A percentile compares a stretch with the other conserved stretches of the same genome.
Evolutionary conservation across 768 basidiomycete genomes (phyloP).

Genomic region (Lactifluus echinatus): DNA sequence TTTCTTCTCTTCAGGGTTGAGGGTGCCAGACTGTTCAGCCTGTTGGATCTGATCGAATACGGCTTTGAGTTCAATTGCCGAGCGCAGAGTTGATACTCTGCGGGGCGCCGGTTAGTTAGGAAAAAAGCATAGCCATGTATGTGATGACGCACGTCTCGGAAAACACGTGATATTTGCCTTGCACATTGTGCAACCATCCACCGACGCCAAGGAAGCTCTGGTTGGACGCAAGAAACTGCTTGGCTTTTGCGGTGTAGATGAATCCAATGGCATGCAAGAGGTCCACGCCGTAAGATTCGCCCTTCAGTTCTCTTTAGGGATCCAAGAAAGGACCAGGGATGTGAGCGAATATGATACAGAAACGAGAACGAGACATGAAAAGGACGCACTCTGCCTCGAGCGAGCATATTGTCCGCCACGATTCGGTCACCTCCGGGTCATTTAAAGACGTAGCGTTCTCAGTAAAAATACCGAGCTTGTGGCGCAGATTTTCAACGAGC

Average conservation of each 20-base stretch:
- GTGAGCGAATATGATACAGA: neutral
- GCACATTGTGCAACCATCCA: constrained; percentile 88
- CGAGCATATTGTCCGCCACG: constrained; percentile 70
- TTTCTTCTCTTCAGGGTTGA: constrained; percentile 69
- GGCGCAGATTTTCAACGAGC: constrained; percentile 68
- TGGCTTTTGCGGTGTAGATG: constrained; percentile 74
- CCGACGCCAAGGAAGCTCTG: constrained; percentile 70
- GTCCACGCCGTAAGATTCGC: constrained; percentile 82
- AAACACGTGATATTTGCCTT: constrained; percentile 88
- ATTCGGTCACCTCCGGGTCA: constrained; percentile 59
- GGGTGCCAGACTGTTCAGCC: constrained; percentile 76
- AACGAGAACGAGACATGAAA: neutral
- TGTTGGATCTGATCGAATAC: constrained; percentile 91
- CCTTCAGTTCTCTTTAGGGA: constrained; percentile 57
- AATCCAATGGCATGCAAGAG: constrained; percentile 81
- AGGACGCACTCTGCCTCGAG: constrained; percentile 73
- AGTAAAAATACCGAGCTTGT: constrained; percentile 81
- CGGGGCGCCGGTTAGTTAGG: constrained; percentile 1
- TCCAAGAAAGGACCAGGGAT: neutral
- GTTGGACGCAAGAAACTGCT: constrained; percentile 71
- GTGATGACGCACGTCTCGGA: constrained; percentile 71
- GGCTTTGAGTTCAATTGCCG: constrained; percentile 81
- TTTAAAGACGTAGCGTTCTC: constrained; percentile 68
- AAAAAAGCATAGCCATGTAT: neutral
- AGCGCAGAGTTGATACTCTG: constrained; percentile 76